Evolutionary conservation across 306 rosid genomes (phyloP).

Genomic region (Trifolium fragiferum): DNA sequence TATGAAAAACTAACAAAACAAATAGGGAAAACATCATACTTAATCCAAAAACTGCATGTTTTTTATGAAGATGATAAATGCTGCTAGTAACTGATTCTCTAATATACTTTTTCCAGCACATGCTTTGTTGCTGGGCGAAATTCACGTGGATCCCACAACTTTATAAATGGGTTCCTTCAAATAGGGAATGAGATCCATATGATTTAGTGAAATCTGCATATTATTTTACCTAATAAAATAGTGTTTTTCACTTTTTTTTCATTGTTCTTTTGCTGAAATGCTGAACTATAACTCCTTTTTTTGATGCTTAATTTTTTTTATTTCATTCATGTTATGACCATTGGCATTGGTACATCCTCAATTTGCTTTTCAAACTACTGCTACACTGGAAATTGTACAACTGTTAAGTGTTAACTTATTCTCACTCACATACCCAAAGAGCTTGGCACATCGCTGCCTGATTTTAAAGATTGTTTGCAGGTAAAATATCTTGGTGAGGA

Average conservation of each 20-base stretch:
- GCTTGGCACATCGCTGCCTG: slow-evolving; percentile 26
- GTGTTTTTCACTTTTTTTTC: not conserved
- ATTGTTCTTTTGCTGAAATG: not conserved
- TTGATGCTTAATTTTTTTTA: slow-evolving; percentile 8
- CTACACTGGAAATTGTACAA: not conserved
- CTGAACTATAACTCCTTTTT: slow-evolving; percentile 19
- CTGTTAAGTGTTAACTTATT: slow-evolving; percentile 23
- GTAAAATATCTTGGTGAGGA: slow-evolving; percentile 96
- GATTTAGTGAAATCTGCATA: not conserved
- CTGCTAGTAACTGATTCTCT: not conserved
- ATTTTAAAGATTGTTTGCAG: slow-evolving; percentile 54
- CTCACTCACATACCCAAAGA: slow-evolving; percentile 10
- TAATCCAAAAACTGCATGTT: slow-evolving; percentile 5
- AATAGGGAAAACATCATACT: slow-evolving; percentile 5
- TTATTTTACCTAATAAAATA: not conserved
- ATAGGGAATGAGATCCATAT: not conserved
- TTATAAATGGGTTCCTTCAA: not conserved
- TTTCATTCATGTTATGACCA: not conserved
- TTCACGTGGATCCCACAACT: not conserved
- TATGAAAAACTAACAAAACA: not conserved
- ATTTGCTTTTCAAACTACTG: slow-evolving; percentile 27
- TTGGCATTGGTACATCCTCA: slow-evolving; percentile 14
- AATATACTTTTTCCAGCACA: not conserved
- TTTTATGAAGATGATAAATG: not conserved
- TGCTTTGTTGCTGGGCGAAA: not conserved